phyloP scores from a whole-genome alignment of 805 yeast genomes.

The Cyberlindnera petersonii region DNA sequence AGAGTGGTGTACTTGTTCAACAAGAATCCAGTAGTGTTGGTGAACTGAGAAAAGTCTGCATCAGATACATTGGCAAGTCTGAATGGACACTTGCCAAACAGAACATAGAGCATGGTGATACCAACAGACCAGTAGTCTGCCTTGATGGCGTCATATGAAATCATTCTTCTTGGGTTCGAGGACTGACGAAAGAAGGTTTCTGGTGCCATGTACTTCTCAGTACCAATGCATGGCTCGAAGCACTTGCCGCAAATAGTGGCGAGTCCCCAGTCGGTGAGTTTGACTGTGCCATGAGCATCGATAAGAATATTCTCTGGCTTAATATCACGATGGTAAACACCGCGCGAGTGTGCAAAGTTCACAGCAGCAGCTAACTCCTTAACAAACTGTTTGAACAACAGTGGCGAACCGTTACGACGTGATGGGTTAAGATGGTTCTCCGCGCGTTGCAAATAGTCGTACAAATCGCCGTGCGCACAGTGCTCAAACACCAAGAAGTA shows the following conservation, averaged over 20 bases:
- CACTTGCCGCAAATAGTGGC: conserved; percentile 39
- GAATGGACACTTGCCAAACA: conserved; percentile 85
- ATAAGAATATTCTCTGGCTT: conserved; percentile 70
- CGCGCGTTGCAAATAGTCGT: conserved; percentile 42
- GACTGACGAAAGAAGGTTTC: conserved; percentile 58
- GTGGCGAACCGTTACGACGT: conserved; percentile 14
- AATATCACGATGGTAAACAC: conserved; percentile 66
- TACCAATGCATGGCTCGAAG: conserved; percentile 50
- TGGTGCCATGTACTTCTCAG: conserved; percentile 91
- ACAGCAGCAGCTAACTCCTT: conserved; percentile 52
- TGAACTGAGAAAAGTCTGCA: conserved; percentile 62
- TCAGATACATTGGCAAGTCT: conserved; percentile 65
- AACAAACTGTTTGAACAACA: conserved; percentile 36
- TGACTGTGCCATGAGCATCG: conserved; percentile 46
- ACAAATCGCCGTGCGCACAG: conserved; percentile 63
- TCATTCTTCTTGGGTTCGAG: conserved; percentile 4
- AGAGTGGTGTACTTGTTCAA: conserved; percentile 74
- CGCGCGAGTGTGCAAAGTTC: conserved; percentile 49
- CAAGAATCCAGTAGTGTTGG: conserved; percentile 61
- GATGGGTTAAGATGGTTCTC: conserved; percentile 21
- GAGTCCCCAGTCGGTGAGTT: conserved; percentile 74
- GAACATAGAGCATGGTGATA: conserved; percentile 68
- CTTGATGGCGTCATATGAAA: conserved; percentile 61
- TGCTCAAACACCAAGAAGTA: conserved; percentile 61
- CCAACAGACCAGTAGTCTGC: conserved; percentile 91